Evolutionary conservation across 2,329 filamentous ascomycete species (phyloP), one percentile per base, ranked within the genome.

Genomic region (Claviceps cyperi): DNA sequence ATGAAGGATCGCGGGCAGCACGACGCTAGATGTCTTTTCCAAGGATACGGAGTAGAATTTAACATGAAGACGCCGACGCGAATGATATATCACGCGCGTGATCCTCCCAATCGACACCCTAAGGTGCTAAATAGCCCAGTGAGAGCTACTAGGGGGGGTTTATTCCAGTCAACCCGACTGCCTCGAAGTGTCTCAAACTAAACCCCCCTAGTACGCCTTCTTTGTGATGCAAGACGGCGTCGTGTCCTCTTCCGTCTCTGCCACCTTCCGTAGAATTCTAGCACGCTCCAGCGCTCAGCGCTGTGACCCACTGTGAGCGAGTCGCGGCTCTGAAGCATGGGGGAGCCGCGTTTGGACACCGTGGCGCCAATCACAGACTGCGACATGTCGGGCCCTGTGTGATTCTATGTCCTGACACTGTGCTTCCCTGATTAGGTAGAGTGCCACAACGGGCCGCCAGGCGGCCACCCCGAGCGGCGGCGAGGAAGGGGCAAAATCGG

Each of bases 361-460:
- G 51, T 52, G 52, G 50, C 54, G 49, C 52, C 38, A 53, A 49
- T 47, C 49, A 47, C 44, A 49, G 51, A 51, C 47, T 46, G 35
- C 49, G 48, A 54, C 45, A 21, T 28, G 48, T 14, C 35, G 44
- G 45, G 13, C 43, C 24, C 13, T 45, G 51, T 52, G 48, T 41
- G 48, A 7, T 4, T 1, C 32, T 32, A 9, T 4, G n/a, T 28
- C 6, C 14, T 44, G 14, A 35, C 48, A 50, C 51, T 52, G 51
- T 50, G 19, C 39, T 44, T 13, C 4, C 3, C 9, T 32, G 28
- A 32, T 11, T 28, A 21, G 35, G 38, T 7, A n/a, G n/a, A 50
- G 49, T 39, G 40, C 47, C 28, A 41, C 40, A 44, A 22, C 21
- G 28, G 28, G 13, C 21, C 14, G 21, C 7, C 8, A 24, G 15